Conservation (phyloP, 2,329 filamentous ascomycete genomes). For the Sporothrix sp. region DNA sequence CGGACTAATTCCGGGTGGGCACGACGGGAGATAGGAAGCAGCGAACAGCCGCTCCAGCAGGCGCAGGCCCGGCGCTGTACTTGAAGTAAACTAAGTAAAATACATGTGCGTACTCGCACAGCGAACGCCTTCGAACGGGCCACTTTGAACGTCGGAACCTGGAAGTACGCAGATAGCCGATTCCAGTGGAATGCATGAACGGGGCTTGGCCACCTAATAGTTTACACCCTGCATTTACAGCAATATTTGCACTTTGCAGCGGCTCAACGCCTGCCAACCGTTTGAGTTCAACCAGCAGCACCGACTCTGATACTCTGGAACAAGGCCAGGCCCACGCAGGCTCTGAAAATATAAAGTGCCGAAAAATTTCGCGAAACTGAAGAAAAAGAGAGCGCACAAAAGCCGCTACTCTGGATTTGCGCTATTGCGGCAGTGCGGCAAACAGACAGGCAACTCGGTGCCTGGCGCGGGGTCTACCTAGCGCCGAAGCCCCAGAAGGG, state of each 20-base stretch:
- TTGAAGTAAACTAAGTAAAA: too few relatives aligned
- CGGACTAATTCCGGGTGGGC: slow-evolving; percentile 4
- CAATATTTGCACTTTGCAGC: too few relatives aligned
- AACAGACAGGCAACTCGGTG: neutral
- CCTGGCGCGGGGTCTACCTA: neutral
- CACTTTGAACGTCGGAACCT: slow-evolving; percentile 3
- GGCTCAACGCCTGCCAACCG: too few relatives aligned
- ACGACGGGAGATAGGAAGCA: neutral
- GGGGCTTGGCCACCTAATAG: too few relatives aligned
- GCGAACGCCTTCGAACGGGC: too few relatives aligned
- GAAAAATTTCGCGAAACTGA: neutral
- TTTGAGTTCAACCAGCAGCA: too few relatives aligned
- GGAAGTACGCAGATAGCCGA: neutral
- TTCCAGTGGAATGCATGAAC: slow-evolving; percentile 4
- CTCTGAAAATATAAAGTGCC: neutral
- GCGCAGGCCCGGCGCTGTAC: too few relatives aligned
- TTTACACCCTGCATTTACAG: too few relatives aligned
- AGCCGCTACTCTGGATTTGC: neutral
- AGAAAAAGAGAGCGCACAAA: neutral
- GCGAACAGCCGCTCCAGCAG: too few relatives aligned
- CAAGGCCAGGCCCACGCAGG: neutral
- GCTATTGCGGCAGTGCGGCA: slow-evolving; percentile 1
- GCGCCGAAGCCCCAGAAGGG: neutral
- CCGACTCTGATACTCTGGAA: neutral
- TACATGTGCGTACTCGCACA: too few relatives aligned